Base-by-base conservation (phyloP, 345 rosid genomes). In the Eucalyptus victrix region DNA sequence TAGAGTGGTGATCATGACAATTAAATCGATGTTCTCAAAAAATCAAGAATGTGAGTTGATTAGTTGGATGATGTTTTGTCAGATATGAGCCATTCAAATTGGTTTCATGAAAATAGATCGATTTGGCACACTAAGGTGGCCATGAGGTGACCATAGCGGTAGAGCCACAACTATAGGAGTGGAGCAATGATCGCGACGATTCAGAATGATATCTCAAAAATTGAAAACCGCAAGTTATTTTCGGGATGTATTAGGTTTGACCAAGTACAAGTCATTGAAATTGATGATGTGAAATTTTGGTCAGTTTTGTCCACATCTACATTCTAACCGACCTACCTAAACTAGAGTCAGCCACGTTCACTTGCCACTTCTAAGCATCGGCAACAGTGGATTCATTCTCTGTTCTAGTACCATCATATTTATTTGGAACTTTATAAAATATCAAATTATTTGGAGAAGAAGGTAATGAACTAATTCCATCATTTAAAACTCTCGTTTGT, bases 131-230 rank as follows among this genome's bases (percentile, higher is more conserved):
- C 18, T 34, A 34, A 69, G 44, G 42, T 69, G 2, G 80, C 37
- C 7, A 2, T 8, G 42, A 69, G 24, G 80, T 1, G 24, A 10
- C 80, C 13, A 19, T 37, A 72, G 44, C 0, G 5, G 26, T 0
- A 4, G 6, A 37, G 26, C 28, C 44, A 10, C 45, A 37, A 19
- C 5, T 6, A 19, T 72, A 72, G 15, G 8, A 19, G 14, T 72
- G 81, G 28, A 72, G 81, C 0, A 2, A 0, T 21, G 45, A 72
- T 72, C 15, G 28, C 15, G 5, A 19, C 28, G 1, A 37, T 72
- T 37, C 81, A 3, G 1, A 72, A 34, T 12, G 40, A 37, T 72
- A 18, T 37, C 45, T 37, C 14, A 72, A 72, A 37, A 37, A 10
- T 72, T 37, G 45, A 72, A 37, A 34, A 37, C 1, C 2, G 0